phyloP scores from a whole-genome alignment of 257 asterid genomes.

The Nicotiana obtusifolia region DNA sequence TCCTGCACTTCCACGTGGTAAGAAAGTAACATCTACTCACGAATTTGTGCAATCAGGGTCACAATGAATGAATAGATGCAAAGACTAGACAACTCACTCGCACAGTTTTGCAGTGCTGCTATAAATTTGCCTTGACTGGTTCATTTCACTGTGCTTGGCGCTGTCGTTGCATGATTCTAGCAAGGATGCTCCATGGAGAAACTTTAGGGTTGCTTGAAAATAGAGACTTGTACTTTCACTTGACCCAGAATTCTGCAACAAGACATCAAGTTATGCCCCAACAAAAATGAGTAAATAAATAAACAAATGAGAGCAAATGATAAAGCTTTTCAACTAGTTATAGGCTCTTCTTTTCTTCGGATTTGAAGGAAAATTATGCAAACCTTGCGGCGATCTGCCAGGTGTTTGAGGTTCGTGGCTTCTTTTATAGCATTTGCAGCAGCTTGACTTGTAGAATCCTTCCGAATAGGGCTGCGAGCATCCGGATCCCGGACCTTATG shows the following conservation, averaged over 20 bases:
- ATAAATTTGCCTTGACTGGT: conserved; percentile 73
- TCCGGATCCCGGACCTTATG: conserved; percentile 57
- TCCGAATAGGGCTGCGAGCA: conserved; percentile 72
- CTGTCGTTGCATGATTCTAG: conserved; percentile 75
- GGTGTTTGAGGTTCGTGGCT: conserved; percentile 90
- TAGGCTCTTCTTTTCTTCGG: background rate
- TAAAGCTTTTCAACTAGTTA: background rate
- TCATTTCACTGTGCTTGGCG: conserved; percentile 61
- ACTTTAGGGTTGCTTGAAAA: conserved; percentile 91
- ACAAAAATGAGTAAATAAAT: conserved; percentile 13
- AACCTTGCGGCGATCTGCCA: conserved; percentile 95
- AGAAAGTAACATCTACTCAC: background rate
- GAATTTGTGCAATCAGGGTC: background rate
- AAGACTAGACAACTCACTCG: conserved; percentile 58
- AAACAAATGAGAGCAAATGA: background rate
- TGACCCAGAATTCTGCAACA: conserved; percentile 74
- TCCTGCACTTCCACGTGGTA: background rate
- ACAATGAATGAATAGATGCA: background rate
- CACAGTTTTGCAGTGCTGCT: conserved; percentile 96
- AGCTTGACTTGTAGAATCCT: conserved; percentile 79
- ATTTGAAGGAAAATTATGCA: background rate
- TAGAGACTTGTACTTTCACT: conserved; percentile 67
- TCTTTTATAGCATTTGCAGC: conserved; percentile 84
- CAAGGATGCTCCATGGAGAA: conserved; percentile 92
- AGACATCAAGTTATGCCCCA: conserved; percentile 13